These are phyloP conservation scores for Saccharomyces hybrid DNA, from an alignment of 1,139 yeast genomes.

Conservation along the genomic window DNA sequence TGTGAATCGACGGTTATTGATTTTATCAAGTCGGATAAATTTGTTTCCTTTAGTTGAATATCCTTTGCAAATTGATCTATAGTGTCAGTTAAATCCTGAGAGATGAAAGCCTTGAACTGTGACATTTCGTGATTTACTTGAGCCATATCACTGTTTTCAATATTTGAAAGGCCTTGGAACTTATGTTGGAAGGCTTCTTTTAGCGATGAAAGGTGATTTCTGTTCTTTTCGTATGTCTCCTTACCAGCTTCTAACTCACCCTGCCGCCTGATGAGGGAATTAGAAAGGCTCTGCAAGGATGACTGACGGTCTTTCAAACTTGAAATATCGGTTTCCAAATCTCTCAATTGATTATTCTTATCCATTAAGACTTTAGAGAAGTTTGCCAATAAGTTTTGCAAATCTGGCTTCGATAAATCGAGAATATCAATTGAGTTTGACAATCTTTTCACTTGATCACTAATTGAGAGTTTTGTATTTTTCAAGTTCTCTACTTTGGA, in stretches of 20 bases:
- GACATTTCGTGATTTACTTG: background rate
- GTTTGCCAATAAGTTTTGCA: conserved; percentile 44
- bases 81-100: background rate
- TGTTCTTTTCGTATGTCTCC: conserved; percentile 33
- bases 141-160: background rate
- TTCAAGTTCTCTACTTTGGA: conserved; percentile 54
- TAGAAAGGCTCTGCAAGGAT: conserved; percentile 28
- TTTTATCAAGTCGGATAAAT: background rate
- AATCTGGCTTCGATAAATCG: conserved; percentile 41
- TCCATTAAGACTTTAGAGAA: conserved; percentile 43
- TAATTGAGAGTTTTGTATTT: conserved; percentile 39
- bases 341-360: conserved; percentile 32
- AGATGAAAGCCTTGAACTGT: background rate
- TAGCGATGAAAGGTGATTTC: conserved; percentile 18
- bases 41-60: background rate
- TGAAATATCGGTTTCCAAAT: conserved; percentile 13
- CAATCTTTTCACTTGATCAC: conserved; percentile 45
- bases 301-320: conserved; percentile 16
- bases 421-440: conserved; percentile 40
- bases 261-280: conserved; percentile 41
- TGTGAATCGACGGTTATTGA: conserved; percentile 19
- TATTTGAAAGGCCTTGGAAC: conserved; percentile 1
- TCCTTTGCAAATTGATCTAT: background rate
- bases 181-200: conserved; percentile 1
- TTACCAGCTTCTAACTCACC: conserved; percentile 53